Conservation (phyloP, 495 filamentous ascomycete genomes). For the Parathielavia hyrcaniae region DNA sequence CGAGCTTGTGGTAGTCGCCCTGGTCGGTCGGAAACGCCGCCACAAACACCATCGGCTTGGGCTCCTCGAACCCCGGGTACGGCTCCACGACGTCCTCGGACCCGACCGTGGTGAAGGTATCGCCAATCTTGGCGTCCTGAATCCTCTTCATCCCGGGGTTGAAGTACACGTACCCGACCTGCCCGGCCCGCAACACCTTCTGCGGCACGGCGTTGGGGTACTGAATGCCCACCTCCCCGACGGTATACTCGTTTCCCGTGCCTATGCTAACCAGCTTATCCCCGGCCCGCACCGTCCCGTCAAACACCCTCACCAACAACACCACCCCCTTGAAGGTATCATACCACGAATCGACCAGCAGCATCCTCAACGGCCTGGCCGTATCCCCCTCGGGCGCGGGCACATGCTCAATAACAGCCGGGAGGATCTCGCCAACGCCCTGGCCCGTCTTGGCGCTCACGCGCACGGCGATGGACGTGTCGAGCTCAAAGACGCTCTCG, state of each 20-base stretch:
- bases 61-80: conserved; percentile 90
- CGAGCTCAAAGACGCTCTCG: conserved; percentile 76
- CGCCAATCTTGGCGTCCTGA: conserved; percentile 90
- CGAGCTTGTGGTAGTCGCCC: conserved; percentile 74
- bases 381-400: conserved; percentile 72
- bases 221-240: conserved; percentile 96
- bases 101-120: conserved; percentile 86
- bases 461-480: conserved; percentile 69
- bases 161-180: conserved; percentile 94
- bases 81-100: conserved; percentile 69
- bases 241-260: conserved; percentile 77
- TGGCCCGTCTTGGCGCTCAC: conserved; percentile 92
- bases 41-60: conserved; percentile 98
- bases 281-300: conserved; percentile 74
- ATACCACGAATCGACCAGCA: conserved; percentile 97
- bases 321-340: conserved; percentile 92
- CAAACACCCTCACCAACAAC: conserved; percentile 83
- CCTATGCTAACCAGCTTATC: conserved; percentile 79
- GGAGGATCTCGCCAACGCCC: conserved; percentile 74
- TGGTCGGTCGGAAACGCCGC: conserved; percentile 92
- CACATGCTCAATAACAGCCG: conserved; percentile 76
- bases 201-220: conserved; percentile 85
- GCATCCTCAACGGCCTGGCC: conserved; percentile 65
- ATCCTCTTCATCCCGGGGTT: conserved; percentile 97
- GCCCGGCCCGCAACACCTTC: conserved; percentile 72